Evolutionary conservation across 1,284 basidiomycete species (phyloP).

Genomic region (Naganishia sp.): DNA sequence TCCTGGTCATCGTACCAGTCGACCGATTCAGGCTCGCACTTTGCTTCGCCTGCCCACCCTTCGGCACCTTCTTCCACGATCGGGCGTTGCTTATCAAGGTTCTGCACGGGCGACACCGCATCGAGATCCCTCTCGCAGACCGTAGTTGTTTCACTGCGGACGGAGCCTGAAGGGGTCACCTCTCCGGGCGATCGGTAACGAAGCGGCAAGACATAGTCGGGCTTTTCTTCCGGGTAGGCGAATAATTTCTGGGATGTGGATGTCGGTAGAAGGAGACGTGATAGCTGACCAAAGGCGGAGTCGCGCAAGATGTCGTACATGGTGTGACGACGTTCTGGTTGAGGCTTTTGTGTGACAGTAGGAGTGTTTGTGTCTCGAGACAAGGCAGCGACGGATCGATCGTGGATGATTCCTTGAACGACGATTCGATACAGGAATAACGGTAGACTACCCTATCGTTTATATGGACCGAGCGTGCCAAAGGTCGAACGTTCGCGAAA

Average conservation of each 20-base stretch:
- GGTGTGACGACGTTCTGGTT: background rate
- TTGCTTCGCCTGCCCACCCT: conserved; percentile 16
- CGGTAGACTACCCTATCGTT: no score
- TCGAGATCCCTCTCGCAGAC: conserved; percentile 21
- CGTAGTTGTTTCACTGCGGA: conserved; percentile 14
- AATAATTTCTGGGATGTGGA: conserved; percentile 6
- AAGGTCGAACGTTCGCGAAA: no score
- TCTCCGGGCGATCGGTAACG: background rate
- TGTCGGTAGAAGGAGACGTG: conserved; percentile 14
- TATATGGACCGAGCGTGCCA: no score
- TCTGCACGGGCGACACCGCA: conserved; percentile 12
- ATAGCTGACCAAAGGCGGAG: conserved; percentile 13
- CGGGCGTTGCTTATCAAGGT: conserved; percentile 4
- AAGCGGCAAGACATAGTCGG: conserved; percentile 1
- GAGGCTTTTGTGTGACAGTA: no score
- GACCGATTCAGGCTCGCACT: conserved; percentile 51
- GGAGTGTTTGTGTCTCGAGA: no score
- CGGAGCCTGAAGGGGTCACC: background rate
- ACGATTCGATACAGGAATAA: no score
- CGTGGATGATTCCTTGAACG: no score
- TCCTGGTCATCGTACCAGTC: conserved; percentile 67
- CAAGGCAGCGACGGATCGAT: no score
- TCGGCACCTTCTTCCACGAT: conserved; percentile 13
- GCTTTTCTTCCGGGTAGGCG: conserved; percentile 21
- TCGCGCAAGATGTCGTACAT: conserved; percentile 30